Evolutionary conservation across 495 filamentous ascomycete species (phyloP).

Genomic region (Neurospora sp.): DNA sequence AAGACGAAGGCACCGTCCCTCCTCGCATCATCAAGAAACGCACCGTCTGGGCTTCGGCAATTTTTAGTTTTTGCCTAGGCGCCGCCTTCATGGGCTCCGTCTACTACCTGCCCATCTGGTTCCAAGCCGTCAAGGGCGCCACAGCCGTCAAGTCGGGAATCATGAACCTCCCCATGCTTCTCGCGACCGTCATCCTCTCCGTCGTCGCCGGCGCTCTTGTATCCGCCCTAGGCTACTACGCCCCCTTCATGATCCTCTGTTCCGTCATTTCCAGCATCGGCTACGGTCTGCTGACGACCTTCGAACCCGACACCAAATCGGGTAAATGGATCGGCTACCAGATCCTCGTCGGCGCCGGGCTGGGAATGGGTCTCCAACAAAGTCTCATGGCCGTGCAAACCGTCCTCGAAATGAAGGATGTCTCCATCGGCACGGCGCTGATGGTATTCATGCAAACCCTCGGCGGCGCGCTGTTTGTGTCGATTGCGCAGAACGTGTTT

Average conservation of each 20-base stretch:
- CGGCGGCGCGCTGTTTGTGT: constrained; percentile 64
- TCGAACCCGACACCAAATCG: constrained; percentile 41
- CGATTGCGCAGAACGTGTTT: constrained; percentile 70
- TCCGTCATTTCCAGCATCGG: constrained; percentile 54
- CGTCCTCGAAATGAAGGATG: constrained; percentile 48
- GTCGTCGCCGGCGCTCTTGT: constrained; percentile 53
- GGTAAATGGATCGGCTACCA: constrained; percentile 71
- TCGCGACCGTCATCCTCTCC: constrained; percentile 49
- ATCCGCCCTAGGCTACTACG: constrained; percentile 61
- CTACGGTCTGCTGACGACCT: constrained; percentile 58
- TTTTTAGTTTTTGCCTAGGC: constrained; percentile 47
- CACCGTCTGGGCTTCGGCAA: constrained; percentile 46
- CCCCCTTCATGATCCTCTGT: constrained; percentile 57
- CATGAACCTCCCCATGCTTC: constrained; percentile 63
- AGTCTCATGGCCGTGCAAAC: constrained; percentile 60
- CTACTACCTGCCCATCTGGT: constrained; percentile 79
- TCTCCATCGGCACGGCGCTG: constrained; percentile 56
- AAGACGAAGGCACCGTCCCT: constrained; percentile 63
- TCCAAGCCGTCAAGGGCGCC: constrained; percentile 71
- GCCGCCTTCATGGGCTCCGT: constrained; percentile 57
- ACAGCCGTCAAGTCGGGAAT: constrained; percentile 64
- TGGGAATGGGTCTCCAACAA: constrained; percentile 60
- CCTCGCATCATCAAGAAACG: constrained; percentile 59
- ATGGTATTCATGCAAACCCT: constrained; percentile 65
- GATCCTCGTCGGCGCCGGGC: constrained; percentile 55